Conservation (phyloP, 768 basidiomycete species). For the Cantharellus cinnabarinus region DNA sequence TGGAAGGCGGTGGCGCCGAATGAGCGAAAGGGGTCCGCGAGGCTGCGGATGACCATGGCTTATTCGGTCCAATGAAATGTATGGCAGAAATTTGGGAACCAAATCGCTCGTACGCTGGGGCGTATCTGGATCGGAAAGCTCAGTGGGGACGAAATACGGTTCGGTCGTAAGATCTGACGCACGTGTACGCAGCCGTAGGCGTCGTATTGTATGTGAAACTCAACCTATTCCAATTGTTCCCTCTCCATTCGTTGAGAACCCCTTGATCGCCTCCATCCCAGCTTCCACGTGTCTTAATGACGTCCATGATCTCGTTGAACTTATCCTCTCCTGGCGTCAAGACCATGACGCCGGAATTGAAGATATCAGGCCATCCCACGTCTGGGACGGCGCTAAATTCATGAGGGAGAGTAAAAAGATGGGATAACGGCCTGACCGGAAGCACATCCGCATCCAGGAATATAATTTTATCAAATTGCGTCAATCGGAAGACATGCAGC, state of each 20-base stretch:
- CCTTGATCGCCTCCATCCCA: slow-evolving; percentile 99
- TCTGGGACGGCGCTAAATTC: slow-evolving; percentile 90
- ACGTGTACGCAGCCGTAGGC: slow-evolving; percentile 93
- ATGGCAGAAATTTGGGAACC: slow-evolving; percentile 70
- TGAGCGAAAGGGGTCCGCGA: slow-evolving; percentile 40
- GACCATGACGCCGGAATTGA: slow-evolving; percentile 94
- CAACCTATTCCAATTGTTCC: slow-evolving; percentile 71
- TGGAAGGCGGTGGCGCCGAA: slow-evolving; percentile 15
- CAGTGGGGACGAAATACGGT: slow-evolving; percentile 3
- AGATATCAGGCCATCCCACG: slow-evolving; percentile 98
- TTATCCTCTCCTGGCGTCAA: slow-evolving; percentile 63
- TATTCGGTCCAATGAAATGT: slow-evolving; percentile 90
- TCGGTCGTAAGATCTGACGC: slow-evolving; percentile 18
- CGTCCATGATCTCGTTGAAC: slow-evolving; percentile 48
- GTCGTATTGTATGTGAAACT: slow-evolving; percentile 98
- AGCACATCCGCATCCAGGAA: slow-evolving; percentile 88
- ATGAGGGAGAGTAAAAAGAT: slow-evolving; percentile 67
- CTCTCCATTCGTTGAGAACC: slow-evolving; percentile 86
- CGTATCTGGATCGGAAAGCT: slow-evolving; percentile 41
- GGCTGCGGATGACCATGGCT: slow-evolving; percentile 73
- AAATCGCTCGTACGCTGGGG: slow-evolving; percentile 88
- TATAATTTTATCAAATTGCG: slow-evolving; percentile 65
- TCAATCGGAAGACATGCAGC: slow-evolving; percentile 84
- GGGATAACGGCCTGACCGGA: slow-evolving; percentile 70
- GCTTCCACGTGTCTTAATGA: slow-evolving; percentile 60